A percentile compares a stretch with the other conserved stretches of the same genome.
Conservation (phyloP, 768 basidiomycete genomes). For the Pleurotus cornucopiae region DNA sequence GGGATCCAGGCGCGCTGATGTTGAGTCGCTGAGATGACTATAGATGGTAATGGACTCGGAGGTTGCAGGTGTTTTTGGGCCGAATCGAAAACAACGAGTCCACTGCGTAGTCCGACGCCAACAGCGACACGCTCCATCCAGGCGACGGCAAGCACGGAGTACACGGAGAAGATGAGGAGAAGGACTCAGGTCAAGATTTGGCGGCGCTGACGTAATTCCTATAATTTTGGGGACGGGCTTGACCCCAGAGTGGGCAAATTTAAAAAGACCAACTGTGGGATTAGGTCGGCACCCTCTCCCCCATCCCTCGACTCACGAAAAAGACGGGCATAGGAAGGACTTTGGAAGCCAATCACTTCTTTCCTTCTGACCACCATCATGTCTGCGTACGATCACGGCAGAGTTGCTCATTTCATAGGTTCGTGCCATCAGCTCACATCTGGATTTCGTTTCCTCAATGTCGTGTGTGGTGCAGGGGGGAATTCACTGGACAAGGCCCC, state of each 20-base stretch:
- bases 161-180: not conserved
- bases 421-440: slow-evolving; percentile 9
- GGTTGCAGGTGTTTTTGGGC: not conserved
- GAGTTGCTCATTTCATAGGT: slow-evolving; percentile 54
- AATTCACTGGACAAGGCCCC: slow-evolving; percentile 87
- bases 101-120: not conserved
- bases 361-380: slow-evolving; percentile 24
- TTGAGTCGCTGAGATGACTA: not conserved
- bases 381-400: slow-evolving; percentile 51
- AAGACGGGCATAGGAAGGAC: slow-evolving; percentile 14
- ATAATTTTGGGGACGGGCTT: slow-evolving; percentile 9
- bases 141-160: not conserved
- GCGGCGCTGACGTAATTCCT: slow-evolving; percentile 6
- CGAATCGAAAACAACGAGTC: not conserved
- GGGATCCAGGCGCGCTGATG: not conserved
- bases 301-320: not conserved
- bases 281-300: not conserved
- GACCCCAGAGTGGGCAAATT: slow-evolving; percentile 7
- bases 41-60: not conserved
- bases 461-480: slow-evolving; percentile 70
- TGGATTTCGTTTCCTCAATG: slow-evolving; percentile 5
- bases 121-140: not conserved
- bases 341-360: slow-evolving; percentile 3
- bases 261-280: not conserved
- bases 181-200: not conserved